phyloP scores from a whole-genome alignment of 2,329 filamentous ascomycete genomes.

The Proliferodiscus dingleyae region DNA sequence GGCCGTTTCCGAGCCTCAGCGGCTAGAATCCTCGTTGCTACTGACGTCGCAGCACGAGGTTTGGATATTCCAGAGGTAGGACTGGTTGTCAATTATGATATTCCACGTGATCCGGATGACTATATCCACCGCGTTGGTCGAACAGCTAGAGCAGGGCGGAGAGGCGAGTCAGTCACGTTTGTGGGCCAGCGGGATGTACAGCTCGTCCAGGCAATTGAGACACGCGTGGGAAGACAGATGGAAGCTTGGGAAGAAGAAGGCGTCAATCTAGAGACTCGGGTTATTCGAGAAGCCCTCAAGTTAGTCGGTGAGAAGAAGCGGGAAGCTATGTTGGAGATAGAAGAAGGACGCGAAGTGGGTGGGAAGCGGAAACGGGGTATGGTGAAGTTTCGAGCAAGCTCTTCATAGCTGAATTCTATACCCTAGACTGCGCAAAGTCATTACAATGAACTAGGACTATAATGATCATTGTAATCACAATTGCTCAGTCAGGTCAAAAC shows the following conservation, averaged over 20 bases:
- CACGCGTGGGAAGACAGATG: constrained; percentile 74
- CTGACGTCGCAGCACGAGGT: constrained; percentile 89
- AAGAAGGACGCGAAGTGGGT: constrained; percentile 84
- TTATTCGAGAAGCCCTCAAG: constrained; percentile 81
- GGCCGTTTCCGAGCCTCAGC: constrained; percentile 86
- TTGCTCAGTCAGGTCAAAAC: no score
- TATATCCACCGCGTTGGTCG: constrained; percentile 96
- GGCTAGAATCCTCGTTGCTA: constrained; percentile 85
- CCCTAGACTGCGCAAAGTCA: no score
- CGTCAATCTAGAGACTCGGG: constrained; percentile 87
- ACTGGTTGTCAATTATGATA: constrained; percentile 90
- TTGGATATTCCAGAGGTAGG: constrained; percentile 91
- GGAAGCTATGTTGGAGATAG: constrained; percentile 84
- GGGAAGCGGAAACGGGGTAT: constrained; percentile 70
- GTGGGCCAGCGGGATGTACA: constrained; percentile 92
- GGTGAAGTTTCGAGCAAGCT: constrained; percentile 40
- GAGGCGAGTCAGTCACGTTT: constrained; percentile 78
- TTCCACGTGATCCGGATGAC: constrained; percentile 92
- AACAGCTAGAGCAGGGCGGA: constrained; percentile 85
- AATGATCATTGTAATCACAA: no score
- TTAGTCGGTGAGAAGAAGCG: constrained; percentile 90
- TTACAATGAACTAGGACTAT: no score
- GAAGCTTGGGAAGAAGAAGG: constrained; percentile 81
- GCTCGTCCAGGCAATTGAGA: constrained; percentile 85
- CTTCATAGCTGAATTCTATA: constrained; percentile 1